Conservation (phyloP, 345 rosid species). For the Schrenkiella parvula region DNA sequence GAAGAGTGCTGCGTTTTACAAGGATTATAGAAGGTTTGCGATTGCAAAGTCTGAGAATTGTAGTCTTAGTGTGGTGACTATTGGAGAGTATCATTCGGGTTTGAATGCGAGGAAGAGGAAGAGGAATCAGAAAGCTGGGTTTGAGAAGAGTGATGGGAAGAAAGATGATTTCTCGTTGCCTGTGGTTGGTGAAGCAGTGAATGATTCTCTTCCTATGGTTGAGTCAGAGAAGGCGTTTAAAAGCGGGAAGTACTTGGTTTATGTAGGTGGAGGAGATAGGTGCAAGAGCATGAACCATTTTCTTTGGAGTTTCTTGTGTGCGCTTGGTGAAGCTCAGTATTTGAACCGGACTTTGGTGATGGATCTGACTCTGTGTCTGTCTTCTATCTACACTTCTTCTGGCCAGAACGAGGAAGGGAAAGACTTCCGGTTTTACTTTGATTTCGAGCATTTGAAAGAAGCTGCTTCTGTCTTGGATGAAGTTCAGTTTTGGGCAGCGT, state of each 20-base stretch:
- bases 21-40: constrained; percentile 81
- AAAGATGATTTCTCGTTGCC: constrained; percentile 44
- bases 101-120: constrained; percentile 87
- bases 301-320: constrained; percentile 95
- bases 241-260: constrained; percentile 64
- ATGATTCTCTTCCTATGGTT: constrained; percentile 60
- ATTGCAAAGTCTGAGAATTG: constrained; percentile 63
- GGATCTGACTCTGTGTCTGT: constrained; percentile 80
- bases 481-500: constrained; percentile 77
- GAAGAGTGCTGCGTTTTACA: constrained; percentile 73
- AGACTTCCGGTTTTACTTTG: constrained; percentile 90
- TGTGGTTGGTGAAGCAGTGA: constrained; percentile 71
- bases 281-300: constrained; percentile 97
- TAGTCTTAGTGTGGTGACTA: constrained; percentile 45
- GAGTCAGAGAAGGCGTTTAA: constrained; percentile 72
- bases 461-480: constrained; percentile 85
- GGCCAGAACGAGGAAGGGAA: constrained; percentile 89
- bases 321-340: constrained; percentile 92
- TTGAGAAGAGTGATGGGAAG: constrained; percentile 42
- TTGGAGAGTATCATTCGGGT: constrained; percentile 92
- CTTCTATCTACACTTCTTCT: constrained; percentile 66
- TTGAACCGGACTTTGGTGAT: constrained; percentile 82
- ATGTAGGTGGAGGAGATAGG: constrained; percentile 79
- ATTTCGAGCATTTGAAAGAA: constrained; percentile 89
- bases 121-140: constrained; percentile 68